Evolutionary conservation across 2,329 filamentous ascomycete species (phyloP).

Genomic region (Mycosphaerelloides madeirae): DNA sequence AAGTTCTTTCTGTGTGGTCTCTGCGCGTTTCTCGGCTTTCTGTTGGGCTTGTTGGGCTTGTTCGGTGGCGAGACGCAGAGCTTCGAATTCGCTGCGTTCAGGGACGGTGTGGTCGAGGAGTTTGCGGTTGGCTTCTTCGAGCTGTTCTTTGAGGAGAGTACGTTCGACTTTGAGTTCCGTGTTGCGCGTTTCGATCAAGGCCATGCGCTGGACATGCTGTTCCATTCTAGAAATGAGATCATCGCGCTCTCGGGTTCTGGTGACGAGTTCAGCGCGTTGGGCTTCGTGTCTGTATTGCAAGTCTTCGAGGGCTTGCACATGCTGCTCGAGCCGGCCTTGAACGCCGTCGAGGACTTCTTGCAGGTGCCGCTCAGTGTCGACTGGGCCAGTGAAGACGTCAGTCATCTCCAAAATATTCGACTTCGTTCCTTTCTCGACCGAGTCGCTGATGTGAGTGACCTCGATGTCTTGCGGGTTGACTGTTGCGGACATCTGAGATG

Average conservation of each 20-base stretch:
- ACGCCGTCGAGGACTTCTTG: slow-evolving; percentile 19
- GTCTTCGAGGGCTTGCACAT: slow-evolving; percentile 27
- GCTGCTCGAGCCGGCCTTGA: slow-evolving; percentile 25
- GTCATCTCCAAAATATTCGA: slow-evolving; percentile 1
- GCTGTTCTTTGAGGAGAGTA: slow-evolving; percentile 25
- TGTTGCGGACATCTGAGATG: slow-evolving; percentile 19
- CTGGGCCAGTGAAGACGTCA: slow-evolving; percentile 1
- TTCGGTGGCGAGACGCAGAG: slow-evolving; percentile 19
- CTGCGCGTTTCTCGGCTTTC: slow-evolving; percentile 29
- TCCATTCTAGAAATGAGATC: slow-evolving; percentile 21
- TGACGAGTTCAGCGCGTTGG: slow-evolving; percentile 25
- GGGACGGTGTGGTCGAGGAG: slow-evolving; percentile 28
- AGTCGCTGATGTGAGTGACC: slow-evolving; percentile 41
- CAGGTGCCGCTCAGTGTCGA: slow-evolving; percentile 20
- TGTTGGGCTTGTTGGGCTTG: slow-evolving; percentile 22
- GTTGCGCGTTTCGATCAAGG: slow-evolving; percentile 15
- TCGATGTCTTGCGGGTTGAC: slow-evolving; percentile 34
- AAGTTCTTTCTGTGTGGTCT: slow-evolving; percentile 42
- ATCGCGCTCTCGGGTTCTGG: slow-evolving; percentile 25
- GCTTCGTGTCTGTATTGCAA: slow-evolving; percentile 33
- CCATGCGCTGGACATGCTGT: slow-evolving; percentile 21
- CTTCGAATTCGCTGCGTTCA: slow-evolving; percentile 32
- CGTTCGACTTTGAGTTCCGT: slow-evolving; percentile 24
- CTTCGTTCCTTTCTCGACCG: slow-evolving; percentile 31
- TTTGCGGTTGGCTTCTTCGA: slow-evolving; percentile 25